Evolutionary conservation across 768 basidiomycete genomes (phyloP).

Genomic region (Amanita phalloides): DNA sequence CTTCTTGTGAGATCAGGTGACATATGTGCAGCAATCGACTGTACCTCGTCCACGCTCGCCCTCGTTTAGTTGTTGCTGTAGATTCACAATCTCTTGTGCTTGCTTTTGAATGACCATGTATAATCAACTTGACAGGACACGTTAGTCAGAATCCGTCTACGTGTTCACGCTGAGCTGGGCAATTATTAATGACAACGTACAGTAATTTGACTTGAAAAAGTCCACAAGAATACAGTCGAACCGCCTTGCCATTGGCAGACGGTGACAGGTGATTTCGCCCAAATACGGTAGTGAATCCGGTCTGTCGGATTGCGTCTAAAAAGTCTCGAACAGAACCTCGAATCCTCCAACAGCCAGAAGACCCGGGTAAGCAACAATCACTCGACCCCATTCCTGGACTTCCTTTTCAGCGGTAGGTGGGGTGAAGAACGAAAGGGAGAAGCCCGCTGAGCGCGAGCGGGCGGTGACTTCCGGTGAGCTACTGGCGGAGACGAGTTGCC

Average conservation of each 20-base stretch:
- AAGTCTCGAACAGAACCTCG: conserved; percentile 81
- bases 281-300: conserved; percentile 76
- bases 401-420: conserved; percentile 66
- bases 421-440: too few relatives aligned
- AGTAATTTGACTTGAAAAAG: conserved; percentile 98
- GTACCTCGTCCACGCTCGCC: conserved; percentile 26
- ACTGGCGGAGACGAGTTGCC: too few relatives aligned
- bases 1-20: background rate
- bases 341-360: conserved; percentile 97
- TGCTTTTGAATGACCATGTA: conserved; percentile 75
- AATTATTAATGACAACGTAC: conserved; percentile 32
- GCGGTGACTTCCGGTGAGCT: too few relatives aligned
- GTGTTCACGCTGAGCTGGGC: background rate
- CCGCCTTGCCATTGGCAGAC: conserved; percentile 51
- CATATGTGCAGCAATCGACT: conserved; percentile 1
- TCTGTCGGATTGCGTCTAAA: conserved; percentile 70
- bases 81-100: conserved; percentile 62
- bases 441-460: too few relatives aligned
- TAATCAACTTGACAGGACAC: conserved; percentile 12
- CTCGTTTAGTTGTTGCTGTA: conserved; percentile 49
- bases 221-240: conserved; percentile 98
- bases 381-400: conserved; percentile 80
- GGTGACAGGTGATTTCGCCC: too few relatives aligned
- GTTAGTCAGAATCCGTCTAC: conserved; percentile 55
- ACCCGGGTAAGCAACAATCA: conserved; percentile 78